Evolutionary conservation across 192 early-diverging fungal genomes (phyloP).

Genomic region (Helicostylum pulchrum): DNA sequence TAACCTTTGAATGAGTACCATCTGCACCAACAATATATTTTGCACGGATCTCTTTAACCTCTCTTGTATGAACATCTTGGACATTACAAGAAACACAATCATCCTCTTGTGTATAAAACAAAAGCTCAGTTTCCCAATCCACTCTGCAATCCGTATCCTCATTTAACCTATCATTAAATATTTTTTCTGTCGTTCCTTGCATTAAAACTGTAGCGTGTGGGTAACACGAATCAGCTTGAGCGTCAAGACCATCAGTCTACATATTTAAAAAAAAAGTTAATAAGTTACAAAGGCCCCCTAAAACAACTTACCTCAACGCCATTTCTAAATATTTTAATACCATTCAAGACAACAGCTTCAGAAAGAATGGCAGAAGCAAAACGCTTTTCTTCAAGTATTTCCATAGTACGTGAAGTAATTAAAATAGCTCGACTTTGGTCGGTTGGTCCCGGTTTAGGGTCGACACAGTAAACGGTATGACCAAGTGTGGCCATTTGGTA

Average conservation of each 20-base stretch:
- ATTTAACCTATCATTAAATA: background rate
- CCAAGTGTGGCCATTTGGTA: constrained; percentile 17
- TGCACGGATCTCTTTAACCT: background rate
- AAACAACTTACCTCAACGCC: background rate
- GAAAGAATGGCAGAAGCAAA: background rate
- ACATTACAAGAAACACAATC: constrained; percentile 9
- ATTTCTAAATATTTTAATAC: background rate
- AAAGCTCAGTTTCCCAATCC: constrained; percentile 12
- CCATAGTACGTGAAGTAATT: constrained; percentile 19
- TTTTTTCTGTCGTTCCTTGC: constrained; percentile 19
- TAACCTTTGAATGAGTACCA: constrained; percentile 32
- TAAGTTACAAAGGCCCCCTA: too few relatives aligned
- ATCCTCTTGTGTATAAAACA: constrained; percentile 17
- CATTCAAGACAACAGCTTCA: background rate
- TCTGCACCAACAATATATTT: constrained; percentile 35
- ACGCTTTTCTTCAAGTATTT: constrained; percentile 14
- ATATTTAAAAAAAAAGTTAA: background rate
- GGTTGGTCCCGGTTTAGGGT: constrained; percentile 4
- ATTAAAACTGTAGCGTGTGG: constrained; percentile 22
- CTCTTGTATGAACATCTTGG: background rate
- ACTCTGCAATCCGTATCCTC: background rate
- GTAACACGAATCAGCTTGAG: constrained; percentile 13
- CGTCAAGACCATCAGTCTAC: constrained; percentile 15
- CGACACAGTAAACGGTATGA: constrained; percentile 17
- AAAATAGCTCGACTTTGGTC: constrained; percentile 24